Conservation (phyloP, 257 asterid species). For the Nicotiana benthamiana region DNA sequence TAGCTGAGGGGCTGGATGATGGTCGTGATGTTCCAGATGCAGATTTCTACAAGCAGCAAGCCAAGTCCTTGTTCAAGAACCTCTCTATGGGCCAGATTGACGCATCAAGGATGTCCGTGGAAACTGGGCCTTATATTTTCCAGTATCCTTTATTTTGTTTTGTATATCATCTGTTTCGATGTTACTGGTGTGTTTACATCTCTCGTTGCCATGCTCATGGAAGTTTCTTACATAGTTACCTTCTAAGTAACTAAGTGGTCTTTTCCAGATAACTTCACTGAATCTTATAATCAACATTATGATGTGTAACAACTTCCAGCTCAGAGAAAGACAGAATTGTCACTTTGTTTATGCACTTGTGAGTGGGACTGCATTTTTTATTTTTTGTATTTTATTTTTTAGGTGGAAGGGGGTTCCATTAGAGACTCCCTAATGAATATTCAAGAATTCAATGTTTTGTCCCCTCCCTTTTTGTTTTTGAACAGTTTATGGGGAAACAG, state of each 20-base stretch:
- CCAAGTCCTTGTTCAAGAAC: slow-evolving; percentile 74
- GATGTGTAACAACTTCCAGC: background rate
- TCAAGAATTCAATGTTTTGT: background rate
- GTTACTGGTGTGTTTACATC: background rate
- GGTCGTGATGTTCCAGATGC: slow-evolving; percentile 83
- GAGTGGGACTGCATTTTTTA: background rate
- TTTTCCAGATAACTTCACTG: background rate
- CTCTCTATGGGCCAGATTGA: slow-evolving; percentile 79
- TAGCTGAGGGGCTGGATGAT: slow-evolving; percentile 94
- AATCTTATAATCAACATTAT: background rate
- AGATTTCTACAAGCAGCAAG: slow-evolving; percentile 86
- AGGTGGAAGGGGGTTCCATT: background rate
- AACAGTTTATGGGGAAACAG: background rate
- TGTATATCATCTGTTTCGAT: background rate
- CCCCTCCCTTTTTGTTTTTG: background rate
- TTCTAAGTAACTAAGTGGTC: background rate
- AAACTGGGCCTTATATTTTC: slow-evolving; percentile 83
- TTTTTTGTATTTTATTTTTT: background rate
- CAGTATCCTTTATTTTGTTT: slow-evolving; percentile 61
- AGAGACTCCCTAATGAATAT: background rate
- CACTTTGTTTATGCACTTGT: background rate
- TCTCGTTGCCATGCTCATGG: background rate
- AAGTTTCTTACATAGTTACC: background rate
- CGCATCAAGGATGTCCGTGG: slow-evolving; percentile 91
- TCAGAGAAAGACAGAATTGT: background rate